These are phyloP conservation scores for Penicillium sclerotigenum DNA, from an alignment of 2,329 filamentous ascomycete species.

Conservation along the genomic window DNA sequence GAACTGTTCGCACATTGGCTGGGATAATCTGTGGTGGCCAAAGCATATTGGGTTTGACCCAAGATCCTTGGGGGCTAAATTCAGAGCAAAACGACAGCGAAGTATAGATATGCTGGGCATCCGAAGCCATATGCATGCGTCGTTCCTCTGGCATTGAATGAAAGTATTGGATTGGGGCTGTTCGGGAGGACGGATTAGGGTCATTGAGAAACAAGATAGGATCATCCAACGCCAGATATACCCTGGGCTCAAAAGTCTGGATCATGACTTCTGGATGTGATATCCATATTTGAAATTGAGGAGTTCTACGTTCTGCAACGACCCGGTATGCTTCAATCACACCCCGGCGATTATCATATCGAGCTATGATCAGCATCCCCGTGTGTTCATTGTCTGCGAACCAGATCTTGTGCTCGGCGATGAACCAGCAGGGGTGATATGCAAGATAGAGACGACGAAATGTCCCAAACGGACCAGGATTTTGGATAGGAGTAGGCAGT, in stretches of 20 bases:
- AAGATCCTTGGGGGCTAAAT: background rate
- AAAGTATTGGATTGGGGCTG: conserved; percentile 23
- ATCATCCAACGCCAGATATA: conserved; percentile 70
- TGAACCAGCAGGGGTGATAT: conserved; percentile 81
- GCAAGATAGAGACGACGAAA: conserved; percentile 70
- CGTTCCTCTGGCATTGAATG: conserved; percentile 39
- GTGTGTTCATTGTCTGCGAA: conserved; percentile 71
- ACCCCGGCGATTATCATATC: conserved; percentile 69
- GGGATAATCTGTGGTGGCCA: conserved; percentile 78
- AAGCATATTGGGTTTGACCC: conserved; percentile 47
- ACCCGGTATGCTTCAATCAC: conserved; percentile 79
- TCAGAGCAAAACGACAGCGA: conserved; percentile 64
- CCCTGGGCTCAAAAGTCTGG: conserved; percentile 66
- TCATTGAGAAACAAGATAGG: conserved; percentile 62
- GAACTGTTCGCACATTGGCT: conserved; percentile 56
- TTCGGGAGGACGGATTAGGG: conserved; percentile 16
- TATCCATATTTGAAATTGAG: conserved; percentile 61
- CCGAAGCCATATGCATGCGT: conserved; percentile 54
- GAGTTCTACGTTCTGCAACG: conserved; percentile 59
- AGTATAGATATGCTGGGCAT: conserved; percentile 56
- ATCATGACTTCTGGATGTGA: conserved; percentile 65
- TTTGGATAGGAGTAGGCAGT: conserved; percentile 57
- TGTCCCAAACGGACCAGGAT: conserved; percentile 57
- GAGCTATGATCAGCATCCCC: conserved; percentile 71
- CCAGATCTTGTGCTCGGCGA: conserved; percentile 78